Base-by-base conservation (phyloP, 345 rosid species). In the Moringa oleifera region DNA sequence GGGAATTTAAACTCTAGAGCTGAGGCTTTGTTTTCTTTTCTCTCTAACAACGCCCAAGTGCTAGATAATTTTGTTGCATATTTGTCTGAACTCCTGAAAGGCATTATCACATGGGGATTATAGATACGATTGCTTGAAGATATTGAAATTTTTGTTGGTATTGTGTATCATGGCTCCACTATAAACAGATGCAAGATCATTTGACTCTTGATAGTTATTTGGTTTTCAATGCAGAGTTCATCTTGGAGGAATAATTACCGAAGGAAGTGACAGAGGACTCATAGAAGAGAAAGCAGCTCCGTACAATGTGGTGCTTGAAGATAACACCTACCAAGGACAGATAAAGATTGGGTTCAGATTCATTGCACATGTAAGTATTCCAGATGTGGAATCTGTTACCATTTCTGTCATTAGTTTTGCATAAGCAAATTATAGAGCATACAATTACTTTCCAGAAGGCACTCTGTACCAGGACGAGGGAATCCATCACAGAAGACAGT, bases 241-340 rank as follows among this genome's bases (percentile, higher is more conserved):
- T 73, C 76, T 86, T 24, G 88, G 91, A 45, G 97, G 96, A 66
- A 80, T 87, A 58, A 59, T 90, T 61, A 68, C 58, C 0, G 95
- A 90, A 68, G 95, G 96, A 23, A 62, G 67, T 18, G 81, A 83
- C 20, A 83, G 68, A 69, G 88, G 86, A 54, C 20, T 59, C 51
- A 54, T 82, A 18, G 85, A 82, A 70, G 74, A 83, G 62, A 79
- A 68, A 63, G 88, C 97, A 70, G 68, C 80, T 65, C 75, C 86
- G 9, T 83, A 79, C 60, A 88, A 81, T 69, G 95, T 85, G 52
- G 86, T 88, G 56, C 90, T 85, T 55, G 90, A 86, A 55, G 96
- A 94, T 61, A 73, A 76, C 67, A 76, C 92, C 25, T 90, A 83
- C 57, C 85, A 76, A 74, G 96, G 95, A 66, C 72, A 77, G 70